These are phyloP conservation scores for Clavispora santaluciae DNA, from an alignment of 805 yeast genomes.

Conservation along the genomic window DNA sequence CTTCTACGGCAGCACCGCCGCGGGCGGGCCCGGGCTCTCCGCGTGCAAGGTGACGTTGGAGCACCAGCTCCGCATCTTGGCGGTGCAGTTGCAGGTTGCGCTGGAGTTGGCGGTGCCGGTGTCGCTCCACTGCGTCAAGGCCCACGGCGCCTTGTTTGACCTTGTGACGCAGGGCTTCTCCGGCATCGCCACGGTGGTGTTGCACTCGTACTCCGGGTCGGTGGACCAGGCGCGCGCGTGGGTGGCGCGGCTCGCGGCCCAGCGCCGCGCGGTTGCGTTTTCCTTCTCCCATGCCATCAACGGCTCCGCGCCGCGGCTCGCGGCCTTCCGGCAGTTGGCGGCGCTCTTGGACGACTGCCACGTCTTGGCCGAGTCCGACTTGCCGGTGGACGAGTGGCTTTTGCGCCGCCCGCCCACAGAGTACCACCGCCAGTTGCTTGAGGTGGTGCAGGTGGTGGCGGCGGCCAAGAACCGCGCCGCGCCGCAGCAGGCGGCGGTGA, in stretches of 20 bases:
- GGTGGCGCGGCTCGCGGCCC: slow-evolving; percentile 29
- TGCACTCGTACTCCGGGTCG: slow-evolving; percentile 88
- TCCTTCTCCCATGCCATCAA: slow-evolving; percentile 54
- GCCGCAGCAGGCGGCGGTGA: not conserved
- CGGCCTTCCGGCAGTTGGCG: slow-evolving; percentile 17
- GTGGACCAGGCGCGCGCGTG: slow-evolving; percentile 56
- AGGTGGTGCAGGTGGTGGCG: not conserved
- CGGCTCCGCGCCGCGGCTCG: slow-evolving; percentile 26
- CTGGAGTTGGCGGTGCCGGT: slow-evolving; percentile 43
- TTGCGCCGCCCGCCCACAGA: slow-evolving; percentile 3
- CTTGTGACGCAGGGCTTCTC: slow-evolving; percentile 20
- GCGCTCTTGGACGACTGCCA: slow-evolving; percentile 16
- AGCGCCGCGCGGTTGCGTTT: slow-evolving; percentile 33
- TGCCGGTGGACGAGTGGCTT: slow-evolving; percentile 24
- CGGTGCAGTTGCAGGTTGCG: slow-evolving; percentile 53
- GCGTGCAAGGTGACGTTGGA: slow-evolving; percentile 51
- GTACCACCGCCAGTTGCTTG: slow-evolving; percentile 3
- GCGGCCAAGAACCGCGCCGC: not conserved
- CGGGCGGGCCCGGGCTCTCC: slow-evolving; percentile 25
- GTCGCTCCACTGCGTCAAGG: slow-evolving; percentile 82
- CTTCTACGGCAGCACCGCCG: slow-evolving; percentile 37
- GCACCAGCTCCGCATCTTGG: slow-evolving; percentile 62
- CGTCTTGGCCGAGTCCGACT: slow-evolving; percentile 34
- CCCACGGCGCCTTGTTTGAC: slow-evolving; percentile 60
- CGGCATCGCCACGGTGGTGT: slow-evolving; percentile 42